phyloP scores from a whole-genome alignment of 73 alveolate genomes.

The Symbiodinium natans region DNA sequence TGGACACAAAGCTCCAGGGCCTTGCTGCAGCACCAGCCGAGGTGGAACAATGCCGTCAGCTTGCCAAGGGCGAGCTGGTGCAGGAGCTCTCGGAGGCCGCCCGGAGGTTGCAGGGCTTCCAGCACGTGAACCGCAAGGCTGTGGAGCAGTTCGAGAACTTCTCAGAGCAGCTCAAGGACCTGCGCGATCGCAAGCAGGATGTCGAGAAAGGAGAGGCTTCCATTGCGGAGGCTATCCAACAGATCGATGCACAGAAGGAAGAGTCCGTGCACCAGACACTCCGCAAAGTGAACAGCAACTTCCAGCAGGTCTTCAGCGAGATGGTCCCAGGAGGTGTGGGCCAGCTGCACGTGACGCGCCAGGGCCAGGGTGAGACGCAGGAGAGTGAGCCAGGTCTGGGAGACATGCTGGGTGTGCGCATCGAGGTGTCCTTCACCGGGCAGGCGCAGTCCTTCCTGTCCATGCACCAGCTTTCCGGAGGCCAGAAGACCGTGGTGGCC shows the following conservation, averaged over 20 bases:
- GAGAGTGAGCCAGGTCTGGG: conserved; percentile 46
- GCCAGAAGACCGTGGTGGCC: conserved; percentile 90
- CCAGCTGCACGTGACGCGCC: background rate
- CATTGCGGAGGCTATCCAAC: conserved; percentile 82
- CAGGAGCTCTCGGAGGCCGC: conserved; percentile 51
- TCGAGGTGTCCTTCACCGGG: conserved; percentile 90
- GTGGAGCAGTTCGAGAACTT: conserved; percentile 91
- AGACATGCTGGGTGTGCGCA: conserved; percentile 61
- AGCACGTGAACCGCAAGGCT: conserved; percentile 91
- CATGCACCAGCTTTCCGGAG: conserved; percentile 85
- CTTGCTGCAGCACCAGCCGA: conserved; percentile 57
- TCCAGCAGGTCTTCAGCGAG: conserved; percentile 74
- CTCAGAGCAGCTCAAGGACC: conserved; percentile 66
- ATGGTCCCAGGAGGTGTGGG: conserved; percentile 87
- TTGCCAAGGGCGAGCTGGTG: conserved; percentile 23
- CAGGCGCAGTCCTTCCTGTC: conserved; percentile 62
- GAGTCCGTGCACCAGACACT: conserved; percentile 46
- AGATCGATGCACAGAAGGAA: conserved; percentile 62
- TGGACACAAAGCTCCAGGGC: conserved; percentile 46
- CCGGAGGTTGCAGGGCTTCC: conserved; percentile 36
- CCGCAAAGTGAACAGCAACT: conserved; percentile 33
- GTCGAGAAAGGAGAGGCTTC: conserved; percentile 51
- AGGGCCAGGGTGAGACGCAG: background rate
- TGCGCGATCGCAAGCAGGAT: conserved; percentile 63
- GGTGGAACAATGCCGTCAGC: conserved; percentile 48